phyloP scores from a whole-genome alignment of 345 rosid species.

The Syzygium jambos region DNA sequence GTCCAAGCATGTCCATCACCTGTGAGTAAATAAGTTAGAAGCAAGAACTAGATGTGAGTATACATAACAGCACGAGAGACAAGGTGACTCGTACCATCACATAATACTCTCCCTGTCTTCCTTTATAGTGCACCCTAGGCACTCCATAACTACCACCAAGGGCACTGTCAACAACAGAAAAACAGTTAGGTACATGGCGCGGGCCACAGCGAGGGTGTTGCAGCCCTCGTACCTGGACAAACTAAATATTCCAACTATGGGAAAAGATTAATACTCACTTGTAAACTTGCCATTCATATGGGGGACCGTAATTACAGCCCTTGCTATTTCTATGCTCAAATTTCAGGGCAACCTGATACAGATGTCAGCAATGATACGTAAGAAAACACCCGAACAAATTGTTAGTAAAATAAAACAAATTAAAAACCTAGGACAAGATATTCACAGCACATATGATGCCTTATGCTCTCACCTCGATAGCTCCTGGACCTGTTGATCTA shows the following conservation, averaged over 20 bases:
- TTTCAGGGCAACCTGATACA: conserved; percentile 81
- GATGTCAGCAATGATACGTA: not conserved
- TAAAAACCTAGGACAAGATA: not conserved
- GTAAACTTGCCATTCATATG: conserved; percentile 97
- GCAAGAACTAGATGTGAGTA: conserved; percentile 3
- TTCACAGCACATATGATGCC: not conserved
- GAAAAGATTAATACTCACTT: conserved; percentile 35
- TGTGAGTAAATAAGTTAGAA: conserved; percentile 14
- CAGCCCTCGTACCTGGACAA: not conserved
- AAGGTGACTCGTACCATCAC: conserved; percentile 54
- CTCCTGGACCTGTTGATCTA: conserved; percentile 66
- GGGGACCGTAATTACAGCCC: conserved; percentile 98
- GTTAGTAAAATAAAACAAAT: not conserved
- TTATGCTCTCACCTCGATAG: conserved; percentile 53
- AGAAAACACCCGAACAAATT: not conserved
- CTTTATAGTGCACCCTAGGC: conserved; percentile 84
- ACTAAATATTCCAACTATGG: not conserved
- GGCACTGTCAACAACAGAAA: conserved; percentile 38
- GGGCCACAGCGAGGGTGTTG: not conserved
- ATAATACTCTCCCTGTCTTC: conserved; percentile 96
- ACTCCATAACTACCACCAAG: conserved; percentile 98
- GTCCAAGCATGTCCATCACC: conserved; percentile 99
- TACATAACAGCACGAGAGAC: not conserved
- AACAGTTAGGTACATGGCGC: not conserved
- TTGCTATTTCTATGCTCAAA: conserved; percentile 96